Percentiles rank a stretch among this genome's conserved stretches.
Evolutionary conservation across 202 grass and related monocot genomes (phyloP).

Genomic region (Carex sylvatica): DNA sequence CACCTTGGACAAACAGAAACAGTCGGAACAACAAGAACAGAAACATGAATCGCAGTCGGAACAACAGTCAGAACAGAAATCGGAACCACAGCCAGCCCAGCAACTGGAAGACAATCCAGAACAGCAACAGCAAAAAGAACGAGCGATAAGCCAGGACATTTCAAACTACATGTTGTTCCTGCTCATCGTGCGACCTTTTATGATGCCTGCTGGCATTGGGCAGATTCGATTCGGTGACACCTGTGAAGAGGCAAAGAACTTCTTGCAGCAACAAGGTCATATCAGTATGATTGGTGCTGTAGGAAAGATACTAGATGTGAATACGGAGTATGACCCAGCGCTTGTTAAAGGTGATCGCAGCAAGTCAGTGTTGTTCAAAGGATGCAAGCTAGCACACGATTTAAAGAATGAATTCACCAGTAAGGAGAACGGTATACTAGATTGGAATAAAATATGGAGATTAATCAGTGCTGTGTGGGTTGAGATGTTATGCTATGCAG

Average conservation of each 20-base stretch:
- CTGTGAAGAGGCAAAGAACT: conserved; percentile 48
- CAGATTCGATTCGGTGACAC: conserved; percentile 55
- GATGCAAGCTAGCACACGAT: conserved; percentile 38
- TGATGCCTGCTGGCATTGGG: conserved; percentile 42
- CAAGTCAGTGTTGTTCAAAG: conserved; percentile 59
- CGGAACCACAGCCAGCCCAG: too few species aligned
- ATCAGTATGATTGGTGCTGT: too few species aligned
- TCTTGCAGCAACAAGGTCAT: conserved; percentile 28
- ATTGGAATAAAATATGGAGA: too few species aligned
- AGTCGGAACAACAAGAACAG: too few species aligned
- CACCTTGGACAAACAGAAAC: too few species aligned
- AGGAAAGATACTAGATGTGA: not conserved
- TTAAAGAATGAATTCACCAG: conserved; percentile 13
- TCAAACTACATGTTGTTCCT: conserved; percentile 58
- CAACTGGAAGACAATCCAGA: too few species aligned
- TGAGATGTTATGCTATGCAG: conserved; percentile 1
- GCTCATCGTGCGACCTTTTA: conserved; percentile 34
- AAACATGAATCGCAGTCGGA: too few species aligned
- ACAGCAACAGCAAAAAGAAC: too few species aligned
- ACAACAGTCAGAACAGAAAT: too few species aligned
- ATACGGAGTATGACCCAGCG: not conserved
- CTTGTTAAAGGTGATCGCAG: conserved; percentile 55
- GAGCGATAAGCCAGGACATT: conserved; percentile 11
- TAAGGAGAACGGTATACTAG: fast-evolving
- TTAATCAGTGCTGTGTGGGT: too few species aligned